Evolutionary conservation across 2,329 filamentous ascomycete genomes (phyloP).

Genomic region (Cladosporium sphaerospermum): DNA sequence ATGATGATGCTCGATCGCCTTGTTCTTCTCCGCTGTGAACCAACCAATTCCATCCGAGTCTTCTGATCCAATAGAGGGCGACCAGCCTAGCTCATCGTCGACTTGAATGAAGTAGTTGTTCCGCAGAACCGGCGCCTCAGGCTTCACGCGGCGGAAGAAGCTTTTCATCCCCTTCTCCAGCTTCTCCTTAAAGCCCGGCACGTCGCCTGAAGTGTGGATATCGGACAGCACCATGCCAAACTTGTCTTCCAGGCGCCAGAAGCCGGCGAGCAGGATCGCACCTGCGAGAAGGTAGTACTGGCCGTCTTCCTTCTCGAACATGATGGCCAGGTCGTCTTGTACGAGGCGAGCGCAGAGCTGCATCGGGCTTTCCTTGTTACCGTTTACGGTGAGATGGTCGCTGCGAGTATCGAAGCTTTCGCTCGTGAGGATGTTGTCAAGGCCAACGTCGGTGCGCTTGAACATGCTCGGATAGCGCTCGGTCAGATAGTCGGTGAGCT

Average conservation of each 20-base stretch:
- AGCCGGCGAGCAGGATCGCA: slow-evolving; percentile 68
- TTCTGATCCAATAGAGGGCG: slow-evolving; percentile 66
- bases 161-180: slow-evolving; percentile 73
- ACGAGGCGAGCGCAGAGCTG: slow-evolving; percentile 63
- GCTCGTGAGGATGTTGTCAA: slow-evolving; percentile 64
- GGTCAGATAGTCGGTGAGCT: slow-evolving; percentile 64
- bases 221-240: slow-evolving; percentile 70
- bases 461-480: slow-evolving; percentile 70
- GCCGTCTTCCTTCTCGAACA: slow-evolving; percentile 70
- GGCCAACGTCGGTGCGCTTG: slow-evolving; percentile 54
- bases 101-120: slow-evolving; percentile 90
- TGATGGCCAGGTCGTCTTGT: slow-evolving; percentile 78
- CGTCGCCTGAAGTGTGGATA: slow-evolving; percentile 72
- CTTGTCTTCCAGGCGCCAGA: slow-evolving; percentile 79
- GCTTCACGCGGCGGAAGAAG: slow-evolving; percentile 67
- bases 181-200: slow-evolving; percentile 65
- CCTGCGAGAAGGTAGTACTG: slow-evolving; percentile 77
- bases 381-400: slow-evolving; percentile 47
- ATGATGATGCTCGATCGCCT: slow-evolving; percentile 64
- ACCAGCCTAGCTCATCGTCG: slow-evolving; percentile 72
- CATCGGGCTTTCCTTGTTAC: slow-evolving; percentile 66
- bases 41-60: slow-evolving; percentile 60
- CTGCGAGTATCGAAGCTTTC: slow-evolving; percentile 65
- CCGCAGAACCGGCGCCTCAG: slow-evolving; percentile 59
- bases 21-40: slow-evolving; percentile 69